phyloP scores from a whole-genome alignment of 179 eudicot species.

The Silene coronaria region DNA sequence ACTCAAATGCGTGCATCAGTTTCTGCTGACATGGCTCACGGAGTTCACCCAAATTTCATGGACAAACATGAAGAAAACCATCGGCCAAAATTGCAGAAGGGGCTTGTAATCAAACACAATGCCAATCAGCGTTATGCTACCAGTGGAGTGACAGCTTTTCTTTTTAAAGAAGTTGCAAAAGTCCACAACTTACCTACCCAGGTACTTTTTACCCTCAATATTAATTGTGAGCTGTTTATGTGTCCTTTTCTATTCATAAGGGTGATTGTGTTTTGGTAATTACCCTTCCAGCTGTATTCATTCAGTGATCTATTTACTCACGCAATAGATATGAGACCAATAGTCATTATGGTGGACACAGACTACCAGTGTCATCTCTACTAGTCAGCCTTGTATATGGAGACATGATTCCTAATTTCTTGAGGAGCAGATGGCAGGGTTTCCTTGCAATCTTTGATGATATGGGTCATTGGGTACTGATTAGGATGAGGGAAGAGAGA shows the following conservation, averaged over 20 bases:
- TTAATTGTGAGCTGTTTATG: neutral
- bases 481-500: too few relatives aligned
- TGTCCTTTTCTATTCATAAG: neutral
- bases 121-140: constrained; percentile 98
- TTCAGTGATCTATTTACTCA: too few relatives aligned
- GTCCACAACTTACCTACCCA: constrained; percentile 78
- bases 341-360: too few relatives aligned
- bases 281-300: too few relatives aligned
- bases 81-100: constrained; percentile 83
- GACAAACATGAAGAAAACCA: constrained; percentile 97
- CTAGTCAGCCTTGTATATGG: too few relatives aligned
- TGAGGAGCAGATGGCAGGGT: too few relatives aligned
- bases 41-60: constrained; percentile 84
- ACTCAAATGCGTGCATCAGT: constrained; percentile 34
- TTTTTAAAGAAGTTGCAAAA: constrained; percentile 87
- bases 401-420: too few relatives aligned
- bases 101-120: constrained; percentile 91
- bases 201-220: constrained; percentile 32
- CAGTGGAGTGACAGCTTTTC: constrained; percentile 87
- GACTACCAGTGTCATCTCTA: too few relatives aligned
- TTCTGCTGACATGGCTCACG: constrained; percentile 99
- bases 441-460: too few relatives aligned
- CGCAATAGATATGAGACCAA: too few relatives aligned
- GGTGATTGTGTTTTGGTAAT: neutral
- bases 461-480: too few relatives aligned